Conservation (phyloP, 2,329 filamentous ascomycete genomes). For the Penicillium brasilianum region DNA sequence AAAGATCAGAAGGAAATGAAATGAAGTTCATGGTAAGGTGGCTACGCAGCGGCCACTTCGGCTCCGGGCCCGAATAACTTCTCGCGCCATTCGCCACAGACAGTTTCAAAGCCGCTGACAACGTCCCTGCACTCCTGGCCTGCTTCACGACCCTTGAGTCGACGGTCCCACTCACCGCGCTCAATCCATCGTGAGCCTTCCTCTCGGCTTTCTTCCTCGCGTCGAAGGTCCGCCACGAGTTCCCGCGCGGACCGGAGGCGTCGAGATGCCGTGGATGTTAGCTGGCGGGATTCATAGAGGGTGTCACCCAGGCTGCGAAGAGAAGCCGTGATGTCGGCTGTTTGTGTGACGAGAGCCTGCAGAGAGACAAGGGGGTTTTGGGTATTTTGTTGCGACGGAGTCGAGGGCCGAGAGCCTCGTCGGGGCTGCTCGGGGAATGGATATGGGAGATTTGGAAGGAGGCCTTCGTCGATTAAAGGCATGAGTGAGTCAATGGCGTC, state of each 20-base stretch:
- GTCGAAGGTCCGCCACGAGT: conserved; percentile 80
- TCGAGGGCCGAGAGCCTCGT: conserved; percentile 35
- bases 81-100: conserved; percentile 83
- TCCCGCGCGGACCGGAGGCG: conserved; percentile 81
- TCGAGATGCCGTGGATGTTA: conserved; percentile 78
- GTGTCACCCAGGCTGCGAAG: conserved; percentile 88
- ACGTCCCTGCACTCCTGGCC: conserved; percentile 84
- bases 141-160: conserved; percentile 77
- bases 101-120: conserved; percentile 87
- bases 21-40: background rate
- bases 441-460: conserved; percentile 58
- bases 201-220: conserved; percentile 80
- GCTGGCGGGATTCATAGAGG: conserved; percentile 91
- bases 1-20: background rate
- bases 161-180: conserved; percentile 80
- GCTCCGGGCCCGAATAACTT: conserved; percentile 64
- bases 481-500: conserved; percentile 63
- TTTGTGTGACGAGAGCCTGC: conserved; percentile 70
- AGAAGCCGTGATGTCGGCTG: conserved; percentile 74
- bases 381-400: conserved; percentile 37
- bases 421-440: conserved; percentile 42
- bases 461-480: conserved; percentile 59
- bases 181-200: conserved; percentile 82
- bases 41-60: conserved; percentile 40
- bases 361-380: conserved; percentile 66